These are phyloP conservation scores for Suillus weaverae DNA, from an alignment of 768 basidiomycete genomes.

Conservation along the genomic window DNA sequence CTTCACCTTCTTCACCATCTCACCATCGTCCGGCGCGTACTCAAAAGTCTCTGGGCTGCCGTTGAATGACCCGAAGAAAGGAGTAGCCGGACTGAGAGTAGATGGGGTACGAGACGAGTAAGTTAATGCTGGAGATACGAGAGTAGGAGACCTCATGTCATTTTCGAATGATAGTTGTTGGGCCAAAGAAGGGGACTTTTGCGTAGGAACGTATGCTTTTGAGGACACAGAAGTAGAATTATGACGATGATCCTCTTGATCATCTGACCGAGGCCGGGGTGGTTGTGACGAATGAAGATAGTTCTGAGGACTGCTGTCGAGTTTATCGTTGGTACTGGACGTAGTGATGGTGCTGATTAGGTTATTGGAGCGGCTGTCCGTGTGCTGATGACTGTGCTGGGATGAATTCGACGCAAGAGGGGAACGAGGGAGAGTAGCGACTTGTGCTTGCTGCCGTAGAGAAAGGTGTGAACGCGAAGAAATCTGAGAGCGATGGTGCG, in stretches of 20 bases:
- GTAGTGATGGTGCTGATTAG: constrained; percentile 24
- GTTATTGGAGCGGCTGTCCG: constrained; percentile 25
- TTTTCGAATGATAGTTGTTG: constrained; percentile 21
- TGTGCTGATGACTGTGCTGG: constrained; percentile 16
- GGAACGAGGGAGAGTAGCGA: constrained; percentile 9
- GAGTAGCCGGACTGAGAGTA: constrained; percentile 69
- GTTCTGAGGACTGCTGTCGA: constrained; percentile 14
- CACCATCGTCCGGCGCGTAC: constrained; percentile 21
- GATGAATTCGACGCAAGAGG: constrained; percentile 6
- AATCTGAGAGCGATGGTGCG: constrained; percentile 5
- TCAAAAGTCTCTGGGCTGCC: constrained; percentile 33
- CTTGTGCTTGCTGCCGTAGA: constrained; percentile 5
- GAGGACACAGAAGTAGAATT: constrained; percentile 12
- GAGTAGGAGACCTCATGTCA: constrained; percentile 47
- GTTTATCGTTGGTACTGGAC: constrained; percentile 16
- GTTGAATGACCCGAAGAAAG: constrained; percentile 59
- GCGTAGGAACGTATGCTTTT: constrained; percentile 16
- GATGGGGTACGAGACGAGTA: constrained; percentile 66
- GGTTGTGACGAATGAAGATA: constrained; percentile 27
- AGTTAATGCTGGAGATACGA: constrained; percentile 67
- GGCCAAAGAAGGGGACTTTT: constrained; percentile 13
- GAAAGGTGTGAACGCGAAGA: constrained; percentile 2
- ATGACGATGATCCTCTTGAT: constrained; percentile 6
- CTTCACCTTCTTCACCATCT: constrained; percentile 26
- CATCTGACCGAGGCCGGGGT: constrained; percentile 2